Evolutionary conservation across 2,329 filamentous ascomycete genomes (phyloP), one percentile per base, ranked within the genome.

Genomic region (Pseudogymnoascus sp.): DNA sequence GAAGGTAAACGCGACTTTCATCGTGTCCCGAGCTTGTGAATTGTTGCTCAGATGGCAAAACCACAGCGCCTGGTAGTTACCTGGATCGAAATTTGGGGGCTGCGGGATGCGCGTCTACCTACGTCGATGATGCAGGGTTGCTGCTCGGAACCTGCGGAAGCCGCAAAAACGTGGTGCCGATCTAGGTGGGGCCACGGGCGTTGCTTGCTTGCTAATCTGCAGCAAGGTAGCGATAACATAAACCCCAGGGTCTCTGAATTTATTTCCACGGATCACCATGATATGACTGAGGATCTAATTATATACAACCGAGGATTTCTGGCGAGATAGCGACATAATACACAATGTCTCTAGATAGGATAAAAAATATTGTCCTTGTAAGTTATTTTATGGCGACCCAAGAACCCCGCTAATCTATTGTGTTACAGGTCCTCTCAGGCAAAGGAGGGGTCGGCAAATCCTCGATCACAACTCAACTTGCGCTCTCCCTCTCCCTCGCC

Each of bases 401-500:
- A 42, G 25, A 33, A 33, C 28, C 58, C 11, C 45, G 25, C 38
- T 36, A 42, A 52, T 45, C 30, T 60, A 9, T 55, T 30, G 41
- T n/a, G 45, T 59, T 41, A 23, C 65, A 84, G 79, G 83, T 93
- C 66, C 88, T 99, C 58, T 97, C 94, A 11, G 94, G 94, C 69
- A 99, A 99, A 82, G 94, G 94, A 72, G 94, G 94, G 69, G 94
- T 99, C 19, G 94, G 94, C 63, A 99, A 99, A 80, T 97, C 93
- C 45, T 96, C 92, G 60, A 87, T 97, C n/a, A 97, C 94, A 0
- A 95, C 93, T 1, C 94, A 99, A 75, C 86, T 99, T 14, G 94
- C 94, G 7, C 84, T 99, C 38, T 92, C 92, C 0, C 85, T 99
- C 33, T 88, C 91, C 1, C 83, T 94, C 0, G 85, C 90, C 66